A percentile compares a stretch with the other conserved stretches of the same genome.
These are phyloP conservation scores for Penicillium paxilli DNA, from an alignment of 495 filamentous ascomycete genomes.

Conservation along the genomic window DNA sequence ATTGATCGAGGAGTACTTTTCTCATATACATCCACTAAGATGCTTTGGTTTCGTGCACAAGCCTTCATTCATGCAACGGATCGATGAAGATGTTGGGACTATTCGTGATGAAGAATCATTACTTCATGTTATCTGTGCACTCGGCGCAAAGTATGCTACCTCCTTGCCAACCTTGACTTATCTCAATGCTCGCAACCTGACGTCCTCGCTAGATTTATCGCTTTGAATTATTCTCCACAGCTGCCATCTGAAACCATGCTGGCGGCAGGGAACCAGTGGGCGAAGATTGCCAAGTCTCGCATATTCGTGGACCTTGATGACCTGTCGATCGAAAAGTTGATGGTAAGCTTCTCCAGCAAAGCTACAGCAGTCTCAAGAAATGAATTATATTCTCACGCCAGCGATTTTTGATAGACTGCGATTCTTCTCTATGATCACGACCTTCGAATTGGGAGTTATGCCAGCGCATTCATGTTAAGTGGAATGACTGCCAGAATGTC, in stretches of 20 bases:
- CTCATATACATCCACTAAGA: conserved; percentile 25
- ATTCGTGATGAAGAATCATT: conserved; percentile 18
- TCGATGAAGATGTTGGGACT: conserved; percentile 16
- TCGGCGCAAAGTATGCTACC: conserved; percentile 29
- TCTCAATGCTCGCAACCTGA: neutral
- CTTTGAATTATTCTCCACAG: conserved; percentile 5
- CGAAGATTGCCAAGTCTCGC: conserved; percentile 18
- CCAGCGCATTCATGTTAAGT: conserved; percentile 23
- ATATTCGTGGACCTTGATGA: conserved; percentile 25
- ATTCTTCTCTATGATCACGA: conserved; percentile 26
- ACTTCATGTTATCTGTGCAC: conserved; percentile 24
- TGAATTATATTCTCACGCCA: too few relatives aligned
- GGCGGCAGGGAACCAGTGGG: conserved; percentile 24
- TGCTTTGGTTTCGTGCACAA: conserved; percentile 31
- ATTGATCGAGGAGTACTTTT: conserved; percentile 25
- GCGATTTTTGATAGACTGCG: conserved; percentile 13
- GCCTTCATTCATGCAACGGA: conserved; percentile 24
- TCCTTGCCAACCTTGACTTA: too few relatives aligned
- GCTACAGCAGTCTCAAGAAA: too few relatives aligned
- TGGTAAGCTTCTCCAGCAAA: conserved; percentile 17
- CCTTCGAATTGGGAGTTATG: conserved; percentile 25
- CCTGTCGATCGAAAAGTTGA: conserved; percentile 21
- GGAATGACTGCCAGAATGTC: conserved; percentile 24
- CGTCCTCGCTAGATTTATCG: conserved; percentile 6
- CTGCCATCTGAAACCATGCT: conserved; percentile 13